Percentiles rank a stretch among this genome's conserved stretches.
Evolutionary conservation across 2,329 filamentous ascomycete species (phyloP).

Genomic region (Geosmithia putterillii): DNA sequence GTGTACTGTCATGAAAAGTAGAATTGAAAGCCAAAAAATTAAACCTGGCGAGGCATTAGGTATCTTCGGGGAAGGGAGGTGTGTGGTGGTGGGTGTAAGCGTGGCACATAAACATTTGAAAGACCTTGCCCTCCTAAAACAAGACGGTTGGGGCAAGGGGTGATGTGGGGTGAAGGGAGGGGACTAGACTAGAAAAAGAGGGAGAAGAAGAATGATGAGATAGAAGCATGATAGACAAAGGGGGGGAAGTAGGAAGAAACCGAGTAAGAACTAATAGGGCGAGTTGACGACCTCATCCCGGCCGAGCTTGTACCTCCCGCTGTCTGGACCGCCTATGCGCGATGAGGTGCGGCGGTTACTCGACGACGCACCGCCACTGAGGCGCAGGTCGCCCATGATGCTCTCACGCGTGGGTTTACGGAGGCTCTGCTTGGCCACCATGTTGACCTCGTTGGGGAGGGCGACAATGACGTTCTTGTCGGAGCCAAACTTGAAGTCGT

Average conservation of each 20-base stretch:
- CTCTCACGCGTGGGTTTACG: slow-evolving; percentile 87
- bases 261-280: slow-evolving; percentile 29
- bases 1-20: not conserved
- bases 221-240: not conserved
- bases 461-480: slow-evolving; percentile 98
- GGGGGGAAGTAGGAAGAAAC: not conserved
- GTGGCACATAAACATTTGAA: not conserved
- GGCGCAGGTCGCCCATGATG: slow-evolving; percentile 53
- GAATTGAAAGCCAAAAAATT: not conserved
- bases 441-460: slow-evolving; percentile 93
- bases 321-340: slow-evolving; percentile 38
- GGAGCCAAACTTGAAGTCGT: slow-evolving; percentile 94
- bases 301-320: slow-evolving; percentile 59
- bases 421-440: slow-evolving; percentile 79
- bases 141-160: too few relatives aligned
- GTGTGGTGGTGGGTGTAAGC: not conserved
- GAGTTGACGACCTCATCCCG: slow-evolving; percentile 76
- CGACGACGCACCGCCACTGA: slow-evolving; percentile 19
- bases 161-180: too few relatives aligned
- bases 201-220: not conserved
- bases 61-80: not conserved
- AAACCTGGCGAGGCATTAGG: not conserved
- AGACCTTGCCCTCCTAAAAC: too few relatives aligned
- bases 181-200: too few relatives aligned
- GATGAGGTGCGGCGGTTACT: slow-evolving; percentile 33